Conservation (phyloP, 2,329 filamentous ascomycete genomes). For the Sporothrix dimorphospora region DNA sequence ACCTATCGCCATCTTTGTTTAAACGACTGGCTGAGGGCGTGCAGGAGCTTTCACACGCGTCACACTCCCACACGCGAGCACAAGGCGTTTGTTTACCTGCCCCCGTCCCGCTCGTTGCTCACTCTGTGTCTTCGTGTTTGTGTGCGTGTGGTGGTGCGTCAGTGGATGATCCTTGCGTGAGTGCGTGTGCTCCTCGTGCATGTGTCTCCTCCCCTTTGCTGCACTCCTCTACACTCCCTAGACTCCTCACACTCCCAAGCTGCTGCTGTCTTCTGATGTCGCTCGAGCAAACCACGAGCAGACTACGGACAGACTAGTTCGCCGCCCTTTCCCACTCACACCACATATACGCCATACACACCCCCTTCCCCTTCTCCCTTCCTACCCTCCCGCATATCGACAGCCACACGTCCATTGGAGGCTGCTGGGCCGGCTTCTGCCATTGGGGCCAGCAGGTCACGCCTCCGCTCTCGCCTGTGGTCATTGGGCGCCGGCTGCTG, state of each 20-base stretch:
- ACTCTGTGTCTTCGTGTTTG: background rate
- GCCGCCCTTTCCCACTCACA: constrained; percentile 15
- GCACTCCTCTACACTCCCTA: background rate
- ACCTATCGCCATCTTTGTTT: background rate
- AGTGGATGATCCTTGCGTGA: background rate
- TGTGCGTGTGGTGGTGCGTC: constrained; percentile 4
- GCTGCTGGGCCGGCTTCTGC: background rate
- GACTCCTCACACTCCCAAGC: too few relatives aligned
- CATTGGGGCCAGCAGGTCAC: constrained; percentile 29
- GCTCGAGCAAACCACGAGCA: background rate
- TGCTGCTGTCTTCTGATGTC: background rate
- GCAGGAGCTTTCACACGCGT: constrained; percentile 2
- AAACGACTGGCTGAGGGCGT: constrained; percentile 20
- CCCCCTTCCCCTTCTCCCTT: background rate
- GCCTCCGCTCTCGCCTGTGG: constrained; percentile 3
- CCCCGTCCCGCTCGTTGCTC: background rate
- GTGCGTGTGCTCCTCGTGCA: constrained; percentile 15
- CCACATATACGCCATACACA: constrained; percentile 15
- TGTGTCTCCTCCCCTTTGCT: background rate
- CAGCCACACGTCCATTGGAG: constrained; percentile 9
- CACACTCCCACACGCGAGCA: background rate
- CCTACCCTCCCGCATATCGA: constrained; percentile 7
- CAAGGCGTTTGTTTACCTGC: background rate
- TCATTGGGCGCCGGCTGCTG: constrained; percentile 23
- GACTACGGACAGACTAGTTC: background rate